Conservation (phyloP, 352 stramenopile species). For the Thraustotheca clavata region DNA sequence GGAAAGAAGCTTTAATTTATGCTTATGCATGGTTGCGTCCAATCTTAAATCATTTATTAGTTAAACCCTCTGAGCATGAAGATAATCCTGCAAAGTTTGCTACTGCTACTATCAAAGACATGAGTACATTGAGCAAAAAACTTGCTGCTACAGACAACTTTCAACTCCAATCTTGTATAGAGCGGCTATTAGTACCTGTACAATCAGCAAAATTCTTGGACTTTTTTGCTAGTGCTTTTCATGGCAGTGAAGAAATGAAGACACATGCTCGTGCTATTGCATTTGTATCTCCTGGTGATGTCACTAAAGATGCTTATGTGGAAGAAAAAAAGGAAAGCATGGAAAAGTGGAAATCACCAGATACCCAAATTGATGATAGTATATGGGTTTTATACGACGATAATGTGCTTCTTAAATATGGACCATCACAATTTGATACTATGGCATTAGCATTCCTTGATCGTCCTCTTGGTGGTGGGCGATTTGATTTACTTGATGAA, state of each 20-base stretch:
- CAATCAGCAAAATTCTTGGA: constrained; percentile 32
- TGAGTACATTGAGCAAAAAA: constrained; percentile 32
- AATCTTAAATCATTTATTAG: constrained; percentile 41
- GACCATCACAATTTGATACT: constrained; percentile 26
- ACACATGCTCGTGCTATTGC: constrained; percentile 37
- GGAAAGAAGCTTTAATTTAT: constrained; percentile 38
- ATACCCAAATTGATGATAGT: constrained; percentile 30
- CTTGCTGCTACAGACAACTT: constrained; percentile 24
- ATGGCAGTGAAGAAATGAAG: constrained; percentile 34
- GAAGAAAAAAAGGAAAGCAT: background rate
- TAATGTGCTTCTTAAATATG: constrained; percentile 26
- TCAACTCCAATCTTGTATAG: constrained; percentile 34
- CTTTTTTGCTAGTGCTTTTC: constrained; percentile 32
- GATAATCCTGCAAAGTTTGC: constrained; percentile 37
- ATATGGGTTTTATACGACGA: constrained; percentile 31
- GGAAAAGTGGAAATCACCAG: background rate
- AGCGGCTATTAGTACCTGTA: constrained; percentile 34
- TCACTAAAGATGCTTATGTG: background rate
- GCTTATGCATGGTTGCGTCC: constrained; percentile 39
- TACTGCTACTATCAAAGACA: constrained; percentile 28
- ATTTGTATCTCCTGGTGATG: constrained; percentile 38
- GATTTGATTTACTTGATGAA: constrained; percentile 52
- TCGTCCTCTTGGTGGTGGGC: constrained; percentile 34
- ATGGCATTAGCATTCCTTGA: constrained; percentile 38
- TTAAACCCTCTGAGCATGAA: constrained; percentile 26